Evolutionary conservation across 352 stramenopile genomes (phyloP), one percentile per base, ranked within the genome.

Genomic region (Aphanomyces euteiches): DNA sequence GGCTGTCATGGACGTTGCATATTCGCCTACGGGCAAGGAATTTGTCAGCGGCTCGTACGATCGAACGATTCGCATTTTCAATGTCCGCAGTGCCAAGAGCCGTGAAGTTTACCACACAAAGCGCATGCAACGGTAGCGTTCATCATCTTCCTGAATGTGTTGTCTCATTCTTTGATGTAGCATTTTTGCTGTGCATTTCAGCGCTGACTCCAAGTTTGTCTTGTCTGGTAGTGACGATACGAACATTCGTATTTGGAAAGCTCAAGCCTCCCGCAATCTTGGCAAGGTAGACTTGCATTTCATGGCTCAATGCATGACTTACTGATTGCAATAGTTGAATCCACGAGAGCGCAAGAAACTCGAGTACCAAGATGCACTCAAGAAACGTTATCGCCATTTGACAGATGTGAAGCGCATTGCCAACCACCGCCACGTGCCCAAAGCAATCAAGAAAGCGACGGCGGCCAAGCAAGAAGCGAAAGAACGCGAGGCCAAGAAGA

Each of bases 201-300:
- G 84, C 53, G 85, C 86, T 73, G 87, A 95, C 72, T 66, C 87
- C 66, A 98, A 97, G 74, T 99, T 98, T 77, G 90, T 99, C 54
- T 77, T 99, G 8, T 98, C 92, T 13, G 98, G 97, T 60, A 98
- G 90, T 83, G 97, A 99, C 78, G 98, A 99, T 83, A 99, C 96
- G 38, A 99, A 99, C 79, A 83, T 99, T 40, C 89, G 98, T 59
- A 95, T 99, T 67, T 99, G 98, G 98, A 99, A 99, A 79, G 89
- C 96, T 3, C 78, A 97, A 47, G 92, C 96, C 3, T 97, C 89
- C 68, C 95, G 98, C 79, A 96, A 95, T 74, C 79, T 98, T 59
- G 95, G 92, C 58, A 96, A 96, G 79, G 78, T 95, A 59, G 79
- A 81, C n/a, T 28, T n/a, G 34, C 21, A 19, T 53, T n/a, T 37